These are phyloP conservation scores for Aspergillus bridgeri DNA, from an alignment of 495 filamentous ascomycete genomes.

Conservation along the genomic window DNA sequence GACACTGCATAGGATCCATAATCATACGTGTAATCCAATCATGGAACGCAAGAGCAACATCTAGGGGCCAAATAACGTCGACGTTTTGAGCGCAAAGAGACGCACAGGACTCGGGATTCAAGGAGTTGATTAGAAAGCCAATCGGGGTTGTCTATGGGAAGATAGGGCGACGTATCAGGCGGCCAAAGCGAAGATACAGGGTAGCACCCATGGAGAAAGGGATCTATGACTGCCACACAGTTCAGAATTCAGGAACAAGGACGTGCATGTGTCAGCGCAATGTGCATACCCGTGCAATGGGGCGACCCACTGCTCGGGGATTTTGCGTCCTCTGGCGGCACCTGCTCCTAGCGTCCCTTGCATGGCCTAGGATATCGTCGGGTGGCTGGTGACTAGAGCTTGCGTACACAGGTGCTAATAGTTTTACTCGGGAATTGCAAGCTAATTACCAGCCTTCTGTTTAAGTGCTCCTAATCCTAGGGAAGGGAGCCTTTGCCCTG, in stretches of 20 bases:
- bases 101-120: not conserved
- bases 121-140: not conserved
- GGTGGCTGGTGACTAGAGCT: not conserved
- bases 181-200: not conserved
- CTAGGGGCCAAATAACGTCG: not conserved
- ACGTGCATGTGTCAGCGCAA: not conserved
- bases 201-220: not conserved
- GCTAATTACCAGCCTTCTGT: not conserved
- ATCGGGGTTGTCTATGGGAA: not conserved
- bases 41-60: not conserved
- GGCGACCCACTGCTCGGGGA: constrained; percentile 12
- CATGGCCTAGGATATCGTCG: constrained; percentile 14
- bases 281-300: not conserved
- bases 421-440: not conserved
- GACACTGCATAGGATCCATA: not conserved
- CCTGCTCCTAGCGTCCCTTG: constrained; percentile 22
- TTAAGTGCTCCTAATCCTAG: not conserved
- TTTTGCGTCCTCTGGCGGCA: constrained; percentile 7
- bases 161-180: not conserved
- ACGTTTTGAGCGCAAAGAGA: not conserved
- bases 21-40: not conserved
- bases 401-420: not conserved
- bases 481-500: not conserved
- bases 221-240: not conserved
- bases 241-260: not conserved